A percentile compares a stretch with the other conserved stretches of the same genome.
Evolutionary conservation across 768 basidiomycete genomes (phyloP).

Genomic region (Leccinum ochraceum): DNA sequence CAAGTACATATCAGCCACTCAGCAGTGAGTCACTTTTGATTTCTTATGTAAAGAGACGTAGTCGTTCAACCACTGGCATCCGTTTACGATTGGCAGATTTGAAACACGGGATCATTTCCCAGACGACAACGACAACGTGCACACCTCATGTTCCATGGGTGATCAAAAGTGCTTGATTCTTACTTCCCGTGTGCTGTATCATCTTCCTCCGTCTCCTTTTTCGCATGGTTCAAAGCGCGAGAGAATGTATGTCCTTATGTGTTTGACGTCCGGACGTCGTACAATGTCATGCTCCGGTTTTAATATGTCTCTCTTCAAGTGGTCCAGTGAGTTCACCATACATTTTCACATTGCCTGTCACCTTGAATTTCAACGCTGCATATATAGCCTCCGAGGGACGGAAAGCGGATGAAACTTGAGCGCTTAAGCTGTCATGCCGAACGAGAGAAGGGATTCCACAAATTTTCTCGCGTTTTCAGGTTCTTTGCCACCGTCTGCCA

Average conservation of each 20-base stretch:
- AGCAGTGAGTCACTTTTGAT: no score
- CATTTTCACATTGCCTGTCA: not conserved
- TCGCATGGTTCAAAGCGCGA: not conserved
- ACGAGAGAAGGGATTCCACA: not conserved
- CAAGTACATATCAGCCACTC: no score
- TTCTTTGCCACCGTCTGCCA: no score
- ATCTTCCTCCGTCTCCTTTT: not conserved
- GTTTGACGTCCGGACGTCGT: not conserved
- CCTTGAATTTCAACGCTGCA: not conserved
- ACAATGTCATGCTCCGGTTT: not conserved
- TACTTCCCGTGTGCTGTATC: not conserved
- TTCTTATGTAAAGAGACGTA: no score
- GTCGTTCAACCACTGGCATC: no score
- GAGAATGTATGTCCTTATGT: not conserved
- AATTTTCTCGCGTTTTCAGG: no score
- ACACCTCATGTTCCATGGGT: no score
- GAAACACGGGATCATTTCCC: no score
- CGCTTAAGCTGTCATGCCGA: not conserved
- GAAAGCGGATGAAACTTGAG: not conserved
- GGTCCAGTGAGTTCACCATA: not conserved
- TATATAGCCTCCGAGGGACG: not conserved
- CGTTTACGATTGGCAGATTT: no score
- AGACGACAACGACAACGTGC: no score
- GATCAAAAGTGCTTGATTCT: no score
- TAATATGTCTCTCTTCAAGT: not conserved